Conservation (phyloP, 2,329 filamentous ascomycete genomes). For the Leptographium lundbergii region DNA sequence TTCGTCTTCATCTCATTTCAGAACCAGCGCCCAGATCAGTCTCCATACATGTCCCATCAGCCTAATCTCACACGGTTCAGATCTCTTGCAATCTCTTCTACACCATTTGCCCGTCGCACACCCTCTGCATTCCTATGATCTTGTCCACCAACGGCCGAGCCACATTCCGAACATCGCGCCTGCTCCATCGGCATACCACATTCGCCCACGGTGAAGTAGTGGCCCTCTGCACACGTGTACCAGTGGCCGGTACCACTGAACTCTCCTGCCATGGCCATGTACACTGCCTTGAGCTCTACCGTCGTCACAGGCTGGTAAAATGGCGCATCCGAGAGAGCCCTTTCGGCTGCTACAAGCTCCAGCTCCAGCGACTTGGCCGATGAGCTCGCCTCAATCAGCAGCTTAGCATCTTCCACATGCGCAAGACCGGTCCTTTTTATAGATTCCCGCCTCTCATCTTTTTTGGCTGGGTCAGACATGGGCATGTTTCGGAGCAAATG, state of each 20-base stretch:
- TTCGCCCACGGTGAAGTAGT: slow-evolving; percentile 52
- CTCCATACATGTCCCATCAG: neutral
- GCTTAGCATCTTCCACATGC: slow-evolving; percentile 12
- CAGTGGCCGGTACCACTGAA: slow-evolving; percentile 45
- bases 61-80: neutral
- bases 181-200: slow-evolving; percentile 54
- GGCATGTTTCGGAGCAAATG: slow-evolving; percentile 12
- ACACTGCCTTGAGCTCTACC: slow-evolving; percentile 37
- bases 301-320: slow-evolving; percentile 31
- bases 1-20: too few relatives aligned
- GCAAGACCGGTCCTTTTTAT: neutral
- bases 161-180: slow-evolving; percentile 51
- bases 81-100: slow-evolving; percentile 25
- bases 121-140: slow-evolving; percentile 37
- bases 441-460: too few relatives aligned
- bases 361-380: slow-evolving; percentile 16
- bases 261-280: slow-evolving; percentile 36
- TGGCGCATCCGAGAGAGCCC: neutral
- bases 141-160: slow-evolving; percentile 40
- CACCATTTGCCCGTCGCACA: slow-evolving; percentile 33
- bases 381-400: slow-evolving; percentile 10
- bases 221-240: slow-evolving; percentile 45
- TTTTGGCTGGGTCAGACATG: neutral
- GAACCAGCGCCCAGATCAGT: neutral
- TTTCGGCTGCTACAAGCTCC: neutral